Base-by-base conservation (phyloP, 2,329 filamentous ascomycete genomes). In the Pseudonectria buxi region DNA sequence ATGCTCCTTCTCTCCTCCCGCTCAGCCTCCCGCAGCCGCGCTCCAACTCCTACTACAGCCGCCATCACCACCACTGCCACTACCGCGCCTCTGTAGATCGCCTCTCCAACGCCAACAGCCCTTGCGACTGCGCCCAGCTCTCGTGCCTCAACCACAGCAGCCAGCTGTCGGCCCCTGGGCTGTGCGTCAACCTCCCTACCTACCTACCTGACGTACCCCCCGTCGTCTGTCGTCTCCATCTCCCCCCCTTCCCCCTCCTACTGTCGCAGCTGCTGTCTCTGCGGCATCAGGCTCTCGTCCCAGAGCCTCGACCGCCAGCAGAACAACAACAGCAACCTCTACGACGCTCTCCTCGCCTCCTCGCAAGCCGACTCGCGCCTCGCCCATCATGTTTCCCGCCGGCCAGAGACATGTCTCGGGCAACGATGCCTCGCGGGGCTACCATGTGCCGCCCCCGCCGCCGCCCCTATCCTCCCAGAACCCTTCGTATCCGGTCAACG, bases 361-460 rank as follows among this genome's bases (percentile, higher is more conserved):
- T 46, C 46, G 50, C 51, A 48, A 51, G 51, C 45, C 43, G 37
- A 44, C 48, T 45, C 47, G 45, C 53, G 49, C 49, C 33, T 39
- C 54, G 45, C 49, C 53, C 53, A 58, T 43, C 58, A 78, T 78
- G 74, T 78, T 76, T 60, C 67, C 68, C 53, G 66, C 66, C 46
- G 60, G 65, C 31, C 72, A 74, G 55, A 63, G 71, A 56, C 64
- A 68, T 61, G 61, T 59, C 46, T 61, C 62, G 54, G 59, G 57
- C 53, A 56, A 54, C 43, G 72, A 78, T 51, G 63, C 65, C 41
- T 61, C 67, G 43, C 68, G 74, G 55, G 57, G 70, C 30, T 78
- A 69, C 52, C 70, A 70, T 50, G 63, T 77, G 43, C 74, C 76
- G 43, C 74, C 72, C 39, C 72, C 72, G 35, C 72, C 74, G 36